These are phyloP conservation scores for Biscogniauxia sp. DNA, from an alignment of 2,329 filamentous ascomycete genomes.

Conservation along the genomic window DNA sequence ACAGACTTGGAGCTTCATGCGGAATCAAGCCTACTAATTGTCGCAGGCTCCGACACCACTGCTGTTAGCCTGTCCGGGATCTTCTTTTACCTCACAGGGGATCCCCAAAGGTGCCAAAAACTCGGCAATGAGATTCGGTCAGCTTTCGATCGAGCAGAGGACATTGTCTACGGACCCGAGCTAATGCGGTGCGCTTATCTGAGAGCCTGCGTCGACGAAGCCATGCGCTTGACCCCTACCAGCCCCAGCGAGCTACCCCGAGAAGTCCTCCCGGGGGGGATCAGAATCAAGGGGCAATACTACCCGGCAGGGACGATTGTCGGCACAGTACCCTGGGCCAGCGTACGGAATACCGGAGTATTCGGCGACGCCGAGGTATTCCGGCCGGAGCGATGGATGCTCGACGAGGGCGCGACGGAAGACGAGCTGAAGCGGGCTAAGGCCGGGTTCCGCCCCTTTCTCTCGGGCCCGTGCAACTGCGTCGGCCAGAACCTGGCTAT, in stretches of 20 bases:
- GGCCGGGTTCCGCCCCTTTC: constrained; percentile 21
- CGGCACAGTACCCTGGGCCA: constrained; percentile 14
- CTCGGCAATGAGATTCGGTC: constrained; percentile 16
- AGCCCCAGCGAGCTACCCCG: constrained; percentile 18
- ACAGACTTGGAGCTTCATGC: constrained; percentile 14
- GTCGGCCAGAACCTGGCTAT: constrained; percentile 24
- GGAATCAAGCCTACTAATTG: constrained; percentile 21
- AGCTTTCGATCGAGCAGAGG: constrained; percentile 13
- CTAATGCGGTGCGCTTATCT: constrained; percentile 22
- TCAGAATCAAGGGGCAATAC: constrained; percentile 15
- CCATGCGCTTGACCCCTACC: constrained; percentile 21
- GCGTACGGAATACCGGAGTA: constrained; percentile 9
- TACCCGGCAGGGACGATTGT: constrained; percentile 24
- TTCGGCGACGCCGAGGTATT: constrained; percentile 17
- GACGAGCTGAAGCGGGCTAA: constrained; percentile 7
- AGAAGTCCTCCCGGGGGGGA: constrained; percentile 21
- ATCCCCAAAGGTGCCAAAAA: constrained; percentile 8
- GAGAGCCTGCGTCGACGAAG: constrained; percentile 26
- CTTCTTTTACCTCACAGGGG: constrained; percentile 21
- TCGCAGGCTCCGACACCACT: constrained; percentile 25
- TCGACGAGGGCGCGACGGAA: constrained; percentile 12
- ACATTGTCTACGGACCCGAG: constrained; percentile 20
- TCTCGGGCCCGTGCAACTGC: constrained; percentile 16
- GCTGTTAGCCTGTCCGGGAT: constrained; percentile 14
- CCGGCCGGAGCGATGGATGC: constrained; percentile 28